Evolutionary conservation across 306 rosid genomes (phyloP).

Genomic region (Lotus japonicus): DNA sequence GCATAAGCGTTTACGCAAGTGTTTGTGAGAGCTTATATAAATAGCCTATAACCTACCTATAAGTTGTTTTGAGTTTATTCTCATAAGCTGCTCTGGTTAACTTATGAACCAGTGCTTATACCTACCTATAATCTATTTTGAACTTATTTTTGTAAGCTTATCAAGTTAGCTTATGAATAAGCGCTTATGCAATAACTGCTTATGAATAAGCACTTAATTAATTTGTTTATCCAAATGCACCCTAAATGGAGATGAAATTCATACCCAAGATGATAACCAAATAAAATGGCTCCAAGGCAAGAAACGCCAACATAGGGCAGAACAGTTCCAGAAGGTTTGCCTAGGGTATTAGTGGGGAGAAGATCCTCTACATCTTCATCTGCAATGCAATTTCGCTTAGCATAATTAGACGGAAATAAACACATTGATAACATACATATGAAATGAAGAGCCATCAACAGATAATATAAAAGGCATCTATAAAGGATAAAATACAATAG

Average conservation of each 20-base stretch:
- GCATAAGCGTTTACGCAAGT: too few species aligned
- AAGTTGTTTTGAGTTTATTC: too few species aligned
- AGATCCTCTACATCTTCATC: constrained; percentile 64
- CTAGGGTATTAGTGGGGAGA: constrained; percentile 37
- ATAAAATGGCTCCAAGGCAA: constrained; percentile 88
- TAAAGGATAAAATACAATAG: background rate
- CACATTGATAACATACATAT: background rate
- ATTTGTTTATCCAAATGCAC: too few species aligned
- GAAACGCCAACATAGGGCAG: constrained; percentile 90
- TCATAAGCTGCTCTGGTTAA: too few species aligned
- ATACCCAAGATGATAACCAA: constrained; percentile 99
- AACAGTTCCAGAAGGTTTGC: constrained; percentile 76
- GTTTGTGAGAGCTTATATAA: too few species aligned
- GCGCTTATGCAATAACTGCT: too few species aligned
- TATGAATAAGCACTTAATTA: too few species aligned
- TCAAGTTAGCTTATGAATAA: too few species aligned
- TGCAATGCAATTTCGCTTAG: constrained; percentile 30
- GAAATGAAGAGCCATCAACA: background rate
- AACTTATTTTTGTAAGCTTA: too few species aligned
- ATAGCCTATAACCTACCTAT: too few species aligned
- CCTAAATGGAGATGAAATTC: constrained; percentile 1
- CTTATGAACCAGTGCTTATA: too few species aligned
- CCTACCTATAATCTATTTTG: too few species aligned
- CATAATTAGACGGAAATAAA: background rate
- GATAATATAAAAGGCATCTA: background rate